Evolutionary conservation across 805 yeast species (phyloP), one percentile per base, ranked within the genome.

Genomic region (Saccharomycopsis synnaedendra): DNA sequence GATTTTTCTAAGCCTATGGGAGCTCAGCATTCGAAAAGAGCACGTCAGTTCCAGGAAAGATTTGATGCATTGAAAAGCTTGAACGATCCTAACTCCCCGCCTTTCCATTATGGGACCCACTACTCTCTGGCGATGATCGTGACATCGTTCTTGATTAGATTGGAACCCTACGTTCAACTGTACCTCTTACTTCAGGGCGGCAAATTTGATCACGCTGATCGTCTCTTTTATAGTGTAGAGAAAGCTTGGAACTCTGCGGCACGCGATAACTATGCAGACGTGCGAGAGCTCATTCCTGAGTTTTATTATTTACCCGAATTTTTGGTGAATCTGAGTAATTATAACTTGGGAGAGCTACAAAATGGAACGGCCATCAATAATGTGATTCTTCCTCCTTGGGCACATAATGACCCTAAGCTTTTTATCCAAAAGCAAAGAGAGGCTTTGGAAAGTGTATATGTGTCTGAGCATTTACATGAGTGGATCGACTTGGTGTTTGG

Each of bases 91-190:
- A 58, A 65, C 4, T 68, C 86, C 0, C 87, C 88, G 0, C 85
- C 95, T 0, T 87, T 87, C 62, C 95, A 87, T 60, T 87, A 87
- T 58, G 96, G 96, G 2, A 88, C 96, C 0, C 96, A 87, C 61
- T 87, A 87, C 59, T 86, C 95, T 0, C 85, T 95, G 0, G 94
- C 96, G 0, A 88, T 87, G 96, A 86, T 87, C 58, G 95, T 86
- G 2, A 74, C 94, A 0, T 82, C 93, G 0, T 87, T 75, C 56
- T 61, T 87, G 54, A 85, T 87, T 37, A 68, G 96, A 43, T 56
- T 87, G 30, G 75, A 80, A 53, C 96, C 96, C 0, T 85, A 78
- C 62, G 90, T 83, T 2, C 85, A 83, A 46, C 81, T 94, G 0
- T 86, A 83, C 57, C 62, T 85, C 39, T 59, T 85, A 19, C 64